Conservation (phyloP, 345 rosid genomes). For the Schrenkiella parvula region DNA sequence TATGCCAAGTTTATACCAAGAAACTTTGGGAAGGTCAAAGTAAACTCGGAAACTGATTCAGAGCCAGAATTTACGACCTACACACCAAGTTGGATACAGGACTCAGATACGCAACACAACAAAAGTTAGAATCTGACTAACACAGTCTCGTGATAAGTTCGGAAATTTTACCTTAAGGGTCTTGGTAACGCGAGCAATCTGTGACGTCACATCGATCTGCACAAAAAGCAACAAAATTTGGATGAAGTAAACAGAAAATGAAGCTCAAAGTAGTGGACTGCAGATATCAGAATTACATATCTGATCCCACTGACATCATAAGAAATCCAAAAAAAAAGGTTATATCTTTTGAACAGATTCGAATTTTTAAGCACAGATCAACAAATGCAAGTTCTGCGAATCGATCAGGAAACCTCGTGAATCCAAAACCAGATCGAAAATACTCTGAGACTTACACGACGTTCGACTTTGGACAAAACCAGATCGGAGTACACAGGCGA, state of each 20-base stretch:
- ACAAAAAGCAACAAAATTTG: conserved; percentile 4
- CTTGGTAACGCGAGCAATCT: conserved; percentile 61
- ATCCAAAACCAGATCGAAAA: conserved; percentile 16
- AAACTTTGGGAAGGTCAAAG: conserved; percentile 63
- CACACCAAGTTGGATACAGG: conserved; percentile 3
- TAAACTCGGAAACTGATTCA: conserved; percentile 60
- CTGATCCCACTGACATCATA: background rate
- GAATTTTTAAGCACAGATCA: background rate
- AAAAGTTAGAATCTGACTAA: background rate
- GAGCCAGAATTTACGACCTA: conserved; percentile 76
- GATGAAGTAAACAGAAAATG: background rate
- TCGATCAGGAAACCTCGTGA: conserved; percentile 7
- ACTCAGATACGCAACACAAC: background rate
- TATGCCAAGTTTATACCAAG: conserved; percentile 66
- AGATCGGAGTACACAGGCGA: conserved; percentile 75
- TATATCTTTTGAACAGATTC: background rate
- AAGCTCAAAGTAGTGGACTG: background rate
- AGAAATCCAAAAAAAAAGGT: background rate
- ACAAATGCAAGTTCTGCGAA: background rate
- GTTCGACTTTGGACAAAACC: conserved; percentile 79
- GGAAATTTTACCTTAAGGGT: conserved; percentile 55
- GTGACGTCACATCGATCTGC: conserved; percentile 90
- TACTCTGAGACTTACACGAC: conserved; percentile 64
- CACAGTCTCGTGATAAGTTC: background rate
- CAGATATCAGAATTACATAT: background rate